Conservation (phyloP, 2,329 filamentous ascomycete species). For the Penicillium hordei region DNA sequence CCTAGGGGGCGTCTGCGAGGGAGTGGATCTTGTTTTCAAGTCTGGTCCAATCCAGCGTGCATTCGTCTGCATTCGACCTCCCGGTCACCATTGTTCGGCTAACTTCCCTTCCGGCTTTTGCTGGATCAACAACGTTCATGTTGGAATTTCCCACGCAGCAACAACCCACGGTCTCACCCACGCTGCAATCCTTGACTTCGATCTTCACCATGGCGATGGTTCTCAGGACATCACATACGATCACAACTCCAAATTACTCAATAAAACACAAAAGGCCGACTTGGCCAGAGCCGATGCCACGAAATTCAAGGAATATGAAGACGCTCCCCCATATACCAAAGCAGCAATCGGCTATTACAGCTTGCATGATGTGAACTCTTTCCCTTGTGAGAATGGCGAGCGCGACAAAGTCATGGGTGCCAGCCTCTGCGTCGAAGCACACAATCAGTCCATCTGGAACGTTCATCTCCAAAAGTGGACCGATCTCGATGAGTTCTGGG, state of each 20-base stretch:
- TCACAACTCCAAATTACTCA: constrained; percentile 70
- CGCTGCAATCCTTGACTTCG: constrained; percentile 89
- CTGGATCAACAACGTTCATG: constrained; percentile 98
- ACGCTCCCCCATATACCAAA: constrained; percentile 71
- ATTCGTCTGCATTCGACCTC: constrained; percentile 89
- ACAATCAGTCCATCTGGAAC: constrained; percentile 94
- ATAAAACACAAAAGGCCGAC: constrained; percentile 59
- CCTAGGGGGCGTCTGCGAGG: constrained; percentile 89
- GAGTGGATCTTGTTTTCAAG: constrained; percentile 79
- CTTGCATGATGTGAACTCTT: constrained; percentile 97
- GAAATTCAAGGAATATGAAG: constrained; percentile 1
- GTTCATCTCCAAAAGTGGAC: constrained; percentile 88
- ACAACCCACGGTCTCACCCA: constrained; percentile 84
- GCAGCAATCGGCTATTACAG: constrained; percentile 93
- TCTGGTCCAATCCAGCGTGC: constrained; percentile 66
- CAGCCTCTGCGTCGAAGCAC: constrained; percentile 89
- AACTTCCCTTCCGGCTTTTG: constrained; percentile 92
- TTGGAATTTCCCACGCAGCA: constrained; percentile 89
- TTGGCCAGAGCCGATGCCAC: background rate
- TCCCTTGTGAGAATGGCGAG: constrained; percentile 92
- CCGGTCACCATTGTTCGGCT: constrained; percentile 92
- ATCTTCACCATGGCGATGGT: constrained; percentile 91
- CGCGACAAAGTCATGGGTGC: constrained; percentile 90
- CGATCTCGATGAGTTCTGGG: constrained; percentile 73
- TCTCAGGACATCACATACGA: constrained; percentile 85